A percentile compares a stretch with the other conserved stretches of the same genome.
Evolutionary conservation across 768 basidiomycete genomes (phyloP).

Genomic region (Fomitopsis serialis): DNA sequence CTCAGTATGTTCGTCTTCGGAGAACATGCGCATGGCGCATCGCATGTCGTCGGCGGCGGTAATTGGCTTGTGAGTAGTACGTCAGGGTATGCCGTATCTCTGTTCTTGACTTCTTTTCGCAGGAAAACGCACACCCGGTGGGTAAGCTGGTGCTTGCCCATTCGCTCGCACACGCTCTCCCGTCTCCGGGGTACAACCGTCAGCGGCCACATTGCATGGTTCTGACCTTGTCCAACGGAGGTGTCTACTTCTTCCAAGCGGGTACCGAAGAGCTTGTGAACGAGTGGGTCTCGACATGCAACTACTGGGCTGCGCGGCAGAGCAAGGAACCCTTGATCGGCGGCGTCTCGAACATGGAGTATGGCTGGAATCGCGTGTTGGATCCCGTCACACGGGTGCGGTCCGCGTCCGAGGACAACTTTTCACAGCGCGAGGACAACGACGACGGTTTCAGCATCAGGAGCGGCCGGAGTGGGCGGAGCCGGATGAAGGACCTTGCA

Average conservation of each 20-base stretch:
- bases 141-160: constrained; percentile 85
- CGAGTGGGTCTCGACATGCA: constrained; percentile 98
- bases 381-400: constrained; percentile 47
- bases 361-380: constrained; percentile 87
- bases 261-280: constrained; percentile 98
- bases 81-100: neutral
- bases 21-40: constrained; percentile 53
- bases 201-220: constrained; percentile 95
- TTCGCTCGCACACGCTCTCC: constrained; percentile 80
- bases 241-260: constrained; percentile 97
- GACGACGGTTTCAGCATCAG: constrained; percentile 68
- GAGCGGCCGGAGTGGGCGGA: constrained; percentile 69
- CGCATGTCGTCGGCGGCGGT: constrained; percentile 82
- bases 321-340: constrained; percentile 94
- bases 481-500: constrained; percentile 65
- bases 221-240: constrained; percentile 80
- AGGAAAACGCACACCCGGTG: constrained; percentile 85
- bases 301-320: constrained; percentile 96
- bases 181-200: constrained; percentile 87
- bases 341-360: constrained; percentile 98
- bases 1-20: constrained; percentile 96
- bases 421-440: constrained; percentile 39
- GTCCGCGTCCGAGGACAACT: constrained; percentile 52
- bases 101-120: neutral
- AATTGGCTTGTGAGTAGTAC: constrained; percentile 87